Evolutionary conservation across 176 grass and related monocot species (phyloP).

Genomic region (Rhynchospora breviuscula): DNA sequence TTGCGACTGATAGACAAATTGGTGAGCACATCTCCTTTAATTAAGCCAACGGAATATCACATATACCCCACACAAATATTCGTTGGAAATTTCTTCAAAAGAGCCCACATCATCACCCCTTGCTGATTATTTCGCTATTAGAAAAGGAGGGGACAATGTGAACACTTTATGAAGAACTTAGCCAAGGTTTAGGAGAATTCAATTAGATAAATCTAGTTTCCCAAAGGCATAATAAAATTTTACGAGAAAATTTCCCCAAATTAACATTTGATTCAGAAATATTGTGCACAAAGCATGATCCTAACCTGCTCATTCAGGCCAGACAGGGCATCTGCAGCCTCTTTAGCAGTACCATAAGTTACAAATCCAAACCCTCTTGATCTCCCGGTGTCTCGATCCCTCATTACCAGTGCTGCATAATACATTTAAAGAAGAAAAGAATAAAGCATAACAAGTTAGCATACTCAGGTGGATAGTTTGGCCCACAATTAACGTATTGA

Average conservation of each 20-base stretch:
- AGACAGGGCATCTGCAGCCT: slow-evolving; percentile 29
- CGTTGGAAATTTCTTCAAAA: neutral
- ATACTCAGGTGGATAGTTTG: neutral
- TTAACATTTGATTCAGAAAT: neutral
- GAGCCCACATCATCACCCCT: neutral
- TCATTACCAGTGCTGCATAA: slow-evolving; percentile 53
- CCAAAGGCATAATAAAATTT: neutral
- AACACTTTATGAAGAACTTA: neutral
- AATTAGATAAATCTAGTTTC: neutral
- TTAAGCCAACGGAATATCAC: neutral
- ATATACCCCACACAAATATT: neutral
- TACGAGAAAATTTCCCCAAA: neutral
- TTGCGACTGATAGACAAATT: neutral
- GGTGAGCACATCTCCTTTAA: neutral
- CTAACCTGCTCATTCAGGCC: slow-evolving; percentile 73
- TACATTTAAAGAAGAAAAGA: neutral
- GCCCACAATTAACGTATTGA: neutral
- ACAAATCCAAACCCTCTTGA: slow-evolving; percentile 96
- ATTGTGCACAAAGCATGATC: neutral
- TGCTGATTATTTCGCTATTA: neutral
- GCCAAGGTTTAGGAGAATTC: neutral
- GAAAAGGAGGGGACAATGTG: neutral
- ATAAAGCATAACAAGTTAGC: too few relatives aligned
- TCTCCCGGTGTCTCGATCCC: slow-evolving; percentile 54
- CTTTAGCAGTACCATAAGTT: slow-evolving; percentile 27